Base-by-base conservation (phyloP, 2,329 filamentous ascomycete genomes). In the Zalaria sp. region DNA sequence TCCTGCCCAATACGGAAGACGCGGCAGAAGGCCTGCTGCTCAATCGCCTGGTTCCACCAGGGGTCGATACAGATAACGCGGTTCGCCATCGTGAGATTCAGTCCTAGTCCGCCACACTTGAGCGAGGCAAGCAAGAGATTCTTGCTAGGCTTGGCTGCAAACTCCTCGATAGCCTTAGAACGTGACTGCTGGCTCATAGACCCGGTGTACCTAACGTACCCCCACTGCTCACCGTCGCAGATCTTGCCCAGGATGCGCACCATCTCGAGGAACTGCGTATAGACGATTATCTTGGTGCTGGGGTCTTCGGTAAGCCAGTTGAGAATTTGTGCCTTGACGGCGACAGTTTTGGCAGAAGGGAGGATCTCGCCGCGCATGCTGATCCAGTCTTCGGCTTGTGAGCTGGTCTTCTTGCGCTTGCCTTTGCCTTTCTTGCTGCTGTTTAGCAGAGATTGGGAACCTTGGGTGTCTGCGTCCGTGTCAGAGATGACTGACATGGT, bases 1-100 rank as follows among this genome's bases (percentile, higher is more conserved):
- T 53, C 46, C 47, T 89, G 83, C 0, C 80, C 80, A 2, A 79
- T 75, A 4, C 82, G 69, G 49, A 72, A 73, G 0, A 84, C 72
- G 0, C 82, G 71, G 1, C 67, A 71, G 51, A 74, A 75, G 1
- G 67, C 67, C 57, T 56, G 50, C 25, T 53, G 44, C 45, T 51
- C 57, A 35, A 51, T 62, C 2, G 48, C 47, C 7, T 38, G 25
- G 39, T 42, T 42, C 75, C 75, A 85, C 67, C 65, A 69, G 0
- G 64, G 63, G 43, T 70, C 68, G 11, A 73, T 53, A 9, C 63
- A 57, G 34, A 73, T 67, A 38, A 69, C 66, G 4, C 59, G 56
- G 4, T 52, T 60, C 0, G 77, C 77, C 55, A 69, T 69, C 0
- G 73, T 77, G 7, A 81, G 58, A 49, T 81, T 79, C 25, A 81